phyloP scores from a whole-genome alignment of 371 early-diverging fungal species.

The Rhizopus microsporus region DNA sequence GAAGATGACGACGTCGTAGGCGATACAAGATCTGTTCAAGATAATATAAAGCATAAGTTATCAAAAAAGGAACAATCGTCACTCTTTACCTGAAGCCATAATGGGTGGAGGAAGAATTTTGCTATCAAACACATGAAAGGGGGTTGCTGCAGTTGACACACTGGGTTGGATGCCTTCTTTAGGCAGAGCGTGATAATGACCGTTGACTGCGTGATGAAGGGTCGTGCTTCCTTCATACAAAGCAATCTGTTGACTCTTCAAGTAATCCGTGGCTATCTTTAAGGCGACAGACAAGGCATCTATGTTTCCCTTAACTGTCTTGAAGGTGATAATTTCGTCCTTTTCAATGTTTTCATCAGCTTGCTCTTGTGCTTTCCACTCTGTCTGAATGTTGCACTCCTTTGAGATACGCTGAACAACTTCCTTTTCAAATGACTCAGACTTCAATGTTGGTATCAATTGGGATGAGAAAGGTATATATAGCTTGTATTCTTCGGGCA shows the following conservation, averaged over 20 bases:
- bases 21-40: conserved; percentile 13
- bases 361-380: neutral
- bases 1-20: conserved; percentile 26
- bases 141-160: neutral
- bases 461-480: conserved; percentile 35
- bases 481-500: conserved; percentile 39
- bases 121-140: conserved; percentile 18
- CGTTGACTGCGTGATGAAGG: conserved; percentile 6
- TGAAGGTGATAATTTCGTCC: conserved; percentile 16
- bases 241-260: conserved; percentile 25
- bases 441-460: conserved; percentile 12
- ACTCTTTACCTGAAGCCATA: conserved; percentile 12
- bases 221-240: conserved; percentile 23
- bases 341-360: conserved; percentile 4
- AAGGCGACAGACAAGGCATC: conserved; percentile 19
- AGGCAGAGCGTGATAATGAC: conserved; percentile 1
- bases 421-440: conserved; percentile 14
- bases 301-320: conserved; percentile 21
- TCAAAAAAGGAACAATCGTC: neutral
- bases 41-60: neutral
- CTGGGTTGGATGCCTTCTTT: neutral
- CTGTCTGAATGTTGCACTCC: conserved; percentile 11
- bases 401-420: conserved; percentile 9
- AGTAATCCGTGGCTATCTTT: conserved; percentile 17
- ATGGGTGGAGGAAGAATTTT: conserved; percentile 7